Evolutionary conservation across 108 stramenopile genomes (phyloP).

Genomic region (Thalassiosira profunda): DNA sequence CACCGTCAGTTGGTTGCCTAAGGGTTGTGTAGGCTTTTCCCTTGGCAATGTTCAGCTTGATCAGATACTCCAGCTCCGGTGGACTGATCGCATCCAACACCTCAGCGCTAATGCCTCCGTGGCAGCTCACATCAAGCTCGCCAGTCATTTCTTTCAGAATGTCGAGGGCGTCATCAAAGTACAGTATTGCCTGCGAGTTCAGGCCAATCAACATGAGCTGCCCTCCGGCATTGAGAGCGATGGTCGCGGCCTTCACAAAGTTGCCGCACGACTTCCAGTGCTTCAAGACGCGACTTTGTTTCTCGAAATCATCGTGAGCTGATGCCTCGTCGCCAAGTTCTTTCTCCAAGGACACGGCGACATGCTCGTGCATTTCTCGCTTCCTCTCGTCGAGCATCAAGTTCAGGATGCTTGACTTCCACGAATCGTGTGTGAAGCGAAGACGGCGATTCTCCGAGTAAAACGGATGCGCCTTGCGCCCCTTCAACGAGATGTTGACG

Average conservation of each 20-base stretch:
- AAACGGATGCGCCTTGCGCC: constrained; percentile 36
- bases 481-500: constrained; percentile 14
- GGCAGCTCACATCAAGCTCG: neutral
- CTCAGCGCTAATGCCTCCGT: constrained; percentile 23
- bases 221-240: constrained; percentile 62
- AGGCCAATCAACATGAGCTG: constrained; percentile 59
- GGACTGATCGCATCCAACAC: constrained; percentile 39
- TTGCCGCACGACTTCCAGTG: constrained; percentile 66
- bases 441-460: constrained; percentile 47
- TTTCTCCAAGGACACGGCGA: constrained; percentile 62
- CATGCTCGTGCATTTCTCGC: constrained; percentile 61
- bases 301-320: constrained; percentile 39
- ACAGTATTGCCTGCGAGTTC: constrained; percentile 52
- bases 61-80: constrained; percentile 36
- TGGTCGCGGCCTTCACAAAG: constrained; percentile 45
- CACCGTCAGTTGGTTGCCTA: constrained; percentile 22
- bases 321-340: constrained; percentile 20
- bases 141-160: constrained; percentile 29
- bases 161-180: constrained; percentile 59
- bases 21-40: constrained; percentile 40
- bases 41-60: constrained; percentile 36
- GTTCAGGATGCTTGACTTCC: constrained; percentile 63
- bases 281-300: constrained; percentile 49
- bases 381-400: constrained; percentile 65
- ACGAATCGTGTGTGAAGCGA: constrained; percentile 62